These are phyloP conservation scores for Annona squamosa DNA, from an alignment of 164 flowering plant genomes.

Conservation along the genomic window DNA sequence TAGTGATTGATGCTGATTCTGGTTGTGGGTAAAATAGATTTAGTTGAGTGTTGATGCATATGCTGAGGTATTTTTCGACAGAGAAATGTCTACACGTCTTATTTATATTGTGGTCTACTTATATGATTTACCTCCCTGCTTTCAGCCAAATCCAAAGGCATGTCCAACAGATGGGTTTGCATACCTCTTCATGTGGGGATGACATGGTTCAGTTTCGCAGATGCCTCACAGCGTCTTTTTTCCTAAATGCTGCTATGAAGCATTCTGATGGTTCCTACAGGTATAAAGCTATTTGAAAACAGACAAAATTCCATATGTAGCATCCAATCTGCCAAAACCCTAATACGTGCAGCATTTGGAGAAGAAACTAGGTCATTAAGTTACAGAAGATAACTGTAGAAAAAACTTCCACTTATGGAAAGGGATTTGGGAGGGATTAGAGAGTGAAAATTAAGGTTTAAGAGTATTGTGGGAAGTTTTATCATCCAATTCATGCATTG, in stretches of 20 bases:
- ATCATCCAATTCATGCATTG: not conserved
- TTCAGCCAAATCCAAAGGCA: conserved; percentile 76
- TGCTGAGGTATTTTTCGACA: not conserved
- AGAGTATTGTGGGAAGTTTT: not conserved
- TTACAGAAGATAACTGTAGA: too few species aligned
- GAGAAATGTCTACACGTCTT: not conserved
- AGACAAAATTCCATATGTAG: too few species aligned
- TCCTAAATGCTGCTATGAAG: conserved; percentile 74
- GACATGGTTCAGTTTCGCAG: conserved; percentile 72
- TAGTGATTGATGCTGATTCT: not conserved
- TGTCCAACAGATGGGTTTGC: conserved; percentile 74
- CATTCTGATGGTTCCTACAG: conserved; percentile 89
- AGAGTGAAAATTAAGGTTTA: too few species aligned
- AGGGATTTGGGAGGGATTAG: too few species aligned
- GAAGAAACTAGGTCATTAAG: too few species aligned
- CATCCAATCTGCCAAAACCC: not conserved
- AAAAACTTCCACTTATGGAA: too few species aligned
- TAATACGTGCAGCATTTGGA: too few species aligned
- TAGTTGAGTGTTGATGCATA: not conserved
- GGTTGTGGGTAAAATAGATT: not conserved
- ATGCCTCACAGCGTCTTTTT: conserved; percentile 93
- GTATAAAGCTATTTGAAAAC: conserved; percentile 20
- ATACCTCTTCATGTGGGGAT: conserved; percentile 74
- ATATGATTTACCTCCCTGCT: conserved; percentile 1
- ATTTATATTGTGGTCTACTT: too few species aligned